Evolutionary conservation across 352 stramenopile species (phyloP), one percentile per base, ranked within the genome.

Genomic region (Phytophthora crassamura): DNA sequence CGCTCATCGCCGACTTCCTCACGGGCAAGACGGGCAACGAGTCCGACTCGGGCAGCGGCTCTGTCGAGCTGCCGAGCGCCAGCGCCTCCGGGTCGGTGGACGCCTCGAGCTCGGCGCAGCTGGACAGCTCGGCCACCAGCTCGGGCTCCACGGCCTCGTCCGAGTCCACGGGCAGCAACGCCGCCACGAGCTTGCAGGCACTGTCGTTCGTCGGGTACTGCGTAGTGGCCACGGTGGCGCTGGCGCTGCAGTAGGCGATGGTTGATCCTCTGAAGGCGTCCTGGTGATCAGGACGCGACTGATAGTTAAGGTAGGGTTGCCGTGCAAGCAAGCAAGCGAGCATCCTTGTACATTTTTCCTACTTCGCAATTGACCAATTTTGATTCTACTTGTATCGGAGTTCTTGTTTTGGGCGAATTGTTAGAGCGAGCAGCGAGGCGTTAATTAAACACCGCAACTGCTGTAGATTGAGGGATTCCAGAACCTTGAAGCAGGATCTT

Each of bases 11-110:
- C n/a, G 66, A 79, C 16, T 69, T 89, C 46, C 75, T 90, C 22
- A 84, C 75, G 22, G 80, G 82, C 20, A 80, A 88, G 45, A 90
- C 82, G 0, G 82, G 82, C 51, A 90, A 90, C 69, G 74, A 88
- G 63, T 76, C 71, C 0, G 71, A 75, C 49, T 85, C 81, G 4
- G 75, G 77, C 16, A 67, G 67, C 0, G 70, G 60, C 10, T 69
- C 60, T 5, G 70, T 78, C 9, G 69, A 77, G 36, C 39, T 77
- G 10, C 58, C 53, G 10, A 76, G 69, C 25, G 46, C 50, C 5
- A 70, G 60, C 38, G 61, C 47, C 3, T 80, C 69, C 0, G 65
- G 67, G 3, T 72, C 68, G 3, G 38, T 45, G 15, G 4, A 30
- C 3, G 40, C 28, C 1, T 34, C 41, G 2, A 58, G 54, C 8